Evolutionary conservation across 2,329 filamentous ascomycete genomes (phyloP).

Genomic region (Triangularia setosa): DNA sequence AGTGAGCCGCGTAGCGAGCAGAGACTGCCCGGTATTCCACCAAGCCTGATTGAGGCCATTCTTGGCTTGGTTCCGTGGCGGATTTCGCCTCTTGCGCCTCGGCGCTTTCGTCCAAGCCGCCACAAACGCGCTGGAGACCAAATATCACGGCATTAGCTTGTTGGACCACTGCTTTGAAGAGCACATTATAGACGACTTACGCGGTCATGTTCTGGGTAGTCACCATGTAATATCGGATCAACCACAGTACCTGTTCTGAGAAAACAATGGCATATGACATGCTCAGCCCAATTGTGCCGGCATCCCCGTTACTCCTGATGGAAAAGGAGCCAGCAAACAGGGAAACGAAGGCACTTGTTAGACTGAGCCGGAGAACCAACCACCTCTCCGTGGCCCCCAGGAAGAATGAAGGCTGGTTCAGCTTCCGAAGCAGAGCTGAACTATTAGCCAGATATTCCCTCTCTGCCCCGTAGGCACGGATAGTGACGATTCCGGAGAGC

Average conservation of each 20-base stretch:
- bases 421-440: conserved; percentile 11
- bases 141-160: conserved; percentile 8
- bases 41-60: conserved; percentile 14
- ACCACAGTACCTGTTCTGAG: conserved; percentile 14
- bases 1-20: conserved; percentile 17
- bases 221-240: conserved; percentile 14
- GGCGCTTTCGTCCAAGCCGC: conserved; percentile 12
- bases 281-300: conserved; percentile 13
- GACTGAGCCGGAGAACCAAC: conserved; percentile 18
- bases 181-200: conserved; percentile 10
- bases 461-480: conserved; percentile 20
- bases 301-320: conserved; percentile 9
- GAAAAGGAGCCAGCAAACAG: conserved; percentile 12
- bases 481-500: conserved; percentile 20
- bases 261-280: conserved; percentile 15
- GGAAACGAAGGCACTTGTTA: conserved; percentile 16
- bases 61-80: conserved; percentile 8
- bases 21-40: conserved; percentile 16
- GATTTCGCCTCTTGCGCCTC: conserved; percentile 11
- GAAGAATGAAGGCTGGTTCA: conserved; percentile 18
- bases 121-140: conserved; percentile 13
- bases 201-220: conserved; percentile 14
- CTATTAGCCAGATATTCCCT: conserved; percentile 7
- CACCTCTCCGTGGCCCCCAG: conserved; percentile 18
- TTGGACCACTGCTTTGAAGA: conserved; percentile 3